Evolutionary conservation across 2,329 filamentous ascomycete genomes (phyloP), one percentile per base, ranked within the genome.

Genomic region (Tetracladium maxilliforme): DNA sequence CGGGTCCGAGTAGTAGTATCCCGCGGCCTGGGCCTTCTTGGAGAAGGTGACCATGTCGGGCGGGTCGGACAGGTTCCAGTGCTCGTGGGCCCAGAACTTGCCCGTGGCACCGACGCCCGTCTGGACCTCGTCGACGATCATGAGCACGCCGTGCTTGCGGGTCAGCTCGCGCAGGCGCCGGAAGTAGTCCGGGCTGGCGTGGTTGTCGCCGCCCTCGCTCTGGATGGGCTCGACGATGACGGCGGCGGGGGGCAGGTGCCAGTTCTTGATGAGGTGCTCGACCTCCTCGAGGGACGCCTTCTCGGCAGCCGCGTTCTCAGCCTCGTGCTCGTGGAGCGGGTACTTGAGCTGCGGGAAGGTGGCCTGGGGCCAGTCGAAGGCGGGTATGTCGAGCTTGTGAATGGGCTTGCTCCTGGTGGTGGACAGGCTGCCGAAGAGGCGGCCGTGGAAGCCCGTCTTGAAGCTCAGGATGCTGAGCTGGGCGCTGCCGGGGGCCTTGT

Each of bases 41-140:
- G 72, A 81, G 58, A 93, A 93, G 30, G 84, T 93, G 22, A 93
- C 84, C 62, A 93, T 90, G 58, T 93, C 84, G 1, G 84, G 84
- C 7, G 84, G 80, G 18, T 71, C 58, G 24, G 64, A 45, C 21
- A 93, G 66, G 49, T 79, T 66, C 84, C 84, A 93, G 71, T 93
- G 86, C 43, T 93, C 83, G 59, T 93, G 86, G 7, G 86, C 84
- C 84, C 84, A 93, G 71, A 93, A 92, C 51, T 81, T 84, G 41
- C 84, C 84, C 0, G 84, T 93, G 19, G 86, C 83, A 40, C 86
- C 86, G 14, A 93, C 76, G 47, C 84, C 86, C 6, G 84, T 93
- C 58, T 93, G 84, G 8, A 93, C 84, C 56, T 93, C 84, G 48
- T 93, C 84, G 35, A 92, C 84, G 45, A 93, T 93, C 50, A 93